phyloP scores from a whole-genome alignment of 257 asterid genomes.

The Solanum ahanhuiri region DNA sequence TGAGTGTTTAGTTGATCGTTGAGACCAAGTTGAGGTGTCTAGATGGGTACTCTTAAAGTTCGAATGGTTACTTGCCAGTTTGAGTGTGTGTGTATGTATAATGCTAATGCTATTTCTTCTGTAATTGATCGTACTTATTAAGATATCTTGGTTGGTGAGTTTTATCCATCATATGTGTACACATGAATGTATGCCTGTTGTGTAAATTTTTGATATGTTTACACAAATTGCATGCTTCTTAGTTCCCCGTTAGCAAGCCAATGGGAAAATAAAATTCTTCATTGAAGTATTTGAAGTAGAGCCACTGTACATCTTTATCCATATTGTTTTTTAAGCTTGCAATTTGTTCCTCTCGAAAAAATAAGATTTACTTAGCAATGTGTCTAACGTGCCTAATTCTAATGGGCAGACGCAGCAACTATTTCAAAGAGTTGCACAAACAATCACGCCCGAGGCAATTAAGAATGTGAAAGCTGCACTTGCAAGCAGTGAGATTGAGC shows the following conservation, averaged over 20 bases:
- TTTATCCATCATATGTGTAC: not conserved
- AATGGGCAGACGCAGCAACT: not conserved
- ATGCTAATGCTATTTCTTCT: not conserved
- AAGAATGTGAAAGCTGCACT: conserved; percentile 92
- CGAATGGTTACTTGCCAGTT: not conserved
- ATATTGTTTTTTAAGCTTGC: not conserved
- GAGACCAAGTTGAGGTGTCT: not conserved
- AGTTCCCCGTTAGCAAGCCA: not conserved
- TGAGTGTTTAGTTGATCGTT: rapidly evolving
- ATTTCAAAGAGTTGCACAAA: not conserved
- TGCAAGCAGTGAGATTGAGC: conserved; percentile 84
- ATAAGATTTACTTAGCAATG: not conserved
- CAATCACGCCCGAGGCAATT: not conserved
- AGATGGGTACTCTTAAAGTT: not conserved
- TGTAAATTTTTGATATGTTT: not conserved
- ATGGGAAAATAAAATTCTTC: not conserved
- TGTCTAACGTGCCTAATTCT: not conserved
- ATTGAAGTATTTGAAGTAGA: not conserved
- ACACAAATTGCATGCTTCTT: not conserved
- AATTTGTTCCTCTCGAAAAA: not conserved
- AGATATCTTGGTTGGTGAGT: not conserved
- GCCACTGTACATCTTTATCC: not conserved
- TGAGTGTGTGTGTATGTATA: not conserved
- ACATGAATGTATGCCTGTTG: not conserved
- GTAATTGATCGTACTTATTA: not conserved